phyloP scores from a whole-genome alignment of 1,139 yeast species.

The Saccharomyces hybrid region DNA sequence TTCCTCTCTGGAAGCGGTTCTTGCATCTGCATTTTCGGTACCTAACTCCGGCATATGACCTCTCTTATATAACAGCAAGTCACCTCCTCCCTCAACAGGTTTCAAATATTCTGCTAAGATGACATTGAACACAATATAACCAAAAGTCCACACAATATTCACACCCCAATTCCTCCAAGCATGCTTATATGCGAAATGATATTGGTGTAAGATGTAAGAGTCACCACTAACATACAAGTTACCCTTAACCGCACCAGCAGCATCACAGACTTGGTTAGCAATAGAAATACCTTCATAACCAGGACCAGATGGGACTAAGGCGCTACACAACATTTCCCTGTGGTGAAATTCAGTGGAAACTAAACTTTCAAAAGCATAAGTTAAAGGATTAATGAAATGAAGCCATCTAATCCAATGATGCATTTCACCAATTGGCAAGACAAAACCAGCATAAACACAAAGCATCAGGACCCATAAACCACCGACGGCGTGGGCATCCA shows the following conservation, averaged over 20 bases:
- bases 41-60: slow-evolving; percentile 44
- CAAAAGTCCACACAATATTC: slow-evolving; percentile 47
- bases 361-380: slow-evolving; percentile 49
- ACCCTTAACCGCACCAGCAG: slow-evolving; percentile 44
- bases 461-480: slow-evolving; percentile 47
- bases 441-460: slow-evolving; percentile 54
- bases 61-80: slow-evolving; percentile 48
- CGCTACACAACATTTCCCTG: slow-evolving; percentile 42
- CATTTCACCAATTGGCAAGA: slow-evolving; percentile 50
- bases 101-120: slow-evolving; percentile 45
- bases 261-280: slow-evolving; percentile 42
- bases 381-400: slow-evolving; percentile 49
- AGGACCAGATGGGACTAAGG: slow-evolving; percentile 47
- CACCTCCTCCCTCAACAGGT: slow-evolving; percentile 52
- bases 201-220: slow-evolving; percentile 35
- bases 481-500: slow-evolving; percentile 59
- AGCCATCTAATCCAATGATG: slow-evolving; percentile 63
- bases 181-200: slow-evolving; percentile 42
- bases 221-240: slow-evolving; percentile 43
- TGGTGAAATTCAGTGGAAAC: slow-evolving; percentile 53
- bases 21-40: slow-evolving; percentile 37
- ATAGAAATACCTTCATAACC: slow-evolving; percentile 39
- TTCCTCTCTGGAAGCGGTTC: slow-evolving; percentile 38
- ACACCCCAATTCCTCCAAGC: slow-evolving; percentile 66
- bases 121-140: slow-evolving; percentile 41